A percentile compares a stretch with the other conserved stretches of the same genome.
Conservation (phyloP, 2,329 filamentous ascomycete genomes). For the Fusarium globosum region DNA sequence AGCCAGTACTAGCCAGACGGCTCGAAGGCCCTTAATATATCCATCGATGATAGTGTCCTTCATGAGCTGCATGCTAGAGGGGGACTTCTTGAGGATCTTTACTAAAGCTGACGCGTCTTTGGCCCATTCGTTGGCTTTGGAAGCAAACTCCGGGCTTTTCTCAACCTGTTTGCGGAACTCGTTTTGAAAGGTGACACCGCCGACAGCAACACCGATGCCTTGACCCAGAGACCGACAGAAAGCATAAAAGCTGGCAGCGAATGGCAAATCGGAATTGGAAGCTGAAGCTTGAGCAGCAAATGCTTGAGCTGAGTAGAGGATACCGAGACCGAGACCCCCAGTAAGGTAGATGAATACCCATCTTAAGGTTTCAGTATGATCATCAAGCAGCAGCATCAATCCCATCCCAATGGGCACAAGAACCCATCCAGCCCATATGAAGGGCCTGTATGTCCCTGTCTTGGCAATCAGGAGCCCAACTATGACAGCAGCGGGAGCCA, state of each 20-base stretch:
- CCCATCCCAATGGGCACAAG: constrained; percentile 70
- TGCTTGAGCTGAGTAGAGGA: constrained; percentile 71
- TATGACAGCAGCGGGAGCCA: constrained; percentile 68
- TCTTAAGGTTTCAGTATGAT: constrained; percentile 60
- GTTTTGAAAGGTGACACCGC: constrained; percentile 78
- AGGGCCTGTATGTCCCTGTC: constrained; percentile 69
- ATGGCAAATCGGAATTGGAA: constrained; percentile 54
- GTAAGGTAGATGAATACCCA: constrained; percentile 73
- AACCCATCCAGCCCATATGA: constrained; percentile 71
- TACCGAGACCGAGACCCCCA: constrained; percentile 69
- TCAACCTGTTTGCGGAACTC: constrained; percentile 64
- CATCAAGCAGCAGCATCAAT: constrained; percentile 60
- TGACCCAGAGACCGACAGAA: constrained; percentile 72
- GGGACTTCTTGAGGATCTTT: constrained; percentile 57
- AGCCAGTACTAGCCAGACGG: constrained; percentile 49
- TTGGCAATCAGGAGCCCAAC: constrained; percentile 66
- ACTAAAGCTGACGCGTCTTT: constrained; percentile 69
- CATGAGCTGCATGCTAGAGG: constrained; percentile 38
- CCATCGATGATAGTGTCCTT: constrained; percentile 47
- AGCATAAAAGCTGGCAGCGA: constrained; percentile 71
- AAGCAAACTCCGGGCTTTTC: constrained; percentile 59
- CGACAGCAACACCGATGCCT: constrained; percentile 72
- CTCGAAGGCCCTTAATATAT: constrained; percentile 48
- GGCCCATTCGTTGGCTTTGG: constrained; percentile 57
- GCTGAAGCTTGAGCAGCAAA: constrained; percentile 69